These are phyloP conservation scores for Zygoascus tannicola DNA, from an alignment of 805 yeast genomes.

Conservation along the genomic window DNA sequence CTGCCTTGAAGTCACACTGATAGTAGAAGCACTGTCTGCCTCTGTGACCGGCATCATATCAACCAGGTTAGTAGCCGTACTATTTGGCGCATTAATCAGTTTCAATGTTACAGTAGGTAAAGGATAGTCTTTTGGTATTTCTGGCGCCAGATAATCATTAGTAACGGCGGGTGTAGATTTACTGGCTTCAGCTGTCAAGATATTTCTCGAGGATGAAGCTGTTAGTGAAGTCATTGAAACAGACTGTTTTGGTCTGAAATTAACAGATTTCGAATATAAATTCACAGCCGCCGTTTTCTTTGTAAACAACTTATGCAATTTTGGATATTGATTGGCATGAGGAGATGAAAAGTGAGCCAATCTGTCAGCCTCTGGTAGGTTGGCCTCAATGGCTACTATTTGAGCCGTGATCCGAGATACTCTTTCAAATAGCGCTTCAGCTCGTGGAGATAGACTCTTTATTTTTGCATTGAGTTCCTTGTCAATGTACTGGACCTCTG, in stretches of 20 bases:
- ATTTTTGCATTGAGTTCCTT: background rate
- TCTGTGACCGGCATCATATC: background rate
- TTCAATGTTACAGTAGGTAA: background rate
- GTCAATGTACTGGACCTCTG: background rate
- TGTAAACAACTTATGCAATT: slow-evolving; percentile 26
- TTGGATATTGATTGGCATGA: slow-evolving; percentile 37
- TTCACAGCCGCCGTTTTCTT: background rate
- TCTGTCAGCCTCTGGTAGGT: slow-evolving; percentile 30
- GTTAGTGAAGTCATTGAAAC: too few relatives aligned
- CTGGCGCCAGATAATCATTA: too few relatives aligned
- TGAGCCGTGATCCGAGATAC: slow-evolving; percentile 7
- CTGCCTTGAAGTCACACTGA: background rate
- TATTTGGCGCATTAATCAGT: too few relatives aligned
- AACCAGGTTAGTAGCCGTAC: background rate
- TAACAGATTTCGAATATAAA: too few relatives aligned
- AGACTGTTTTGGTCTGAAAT: too few relatives aligned
- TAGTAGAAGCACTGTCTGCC: background rate
- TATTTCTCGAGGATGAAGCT: too few relatives aligned
- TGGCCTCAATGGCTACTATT: slow-evolving; percentile 25
- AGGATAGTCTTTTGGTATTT: too few relatives aligned
- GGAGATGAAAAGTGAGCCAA: slow-evolving; percentile 30
- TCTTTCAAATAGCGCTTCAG: slow-evolving; percentile 3
- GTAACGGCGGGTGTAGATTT: too few relatives aligned
- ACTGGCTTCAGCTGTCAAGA: too few relatives aligned
- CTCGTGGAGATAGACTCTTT: background rate